These are phyloP conservation scores for Geum urbanum DNA, from an alignment of 306 rosid species.

Conservation along the genomic window DNA sequence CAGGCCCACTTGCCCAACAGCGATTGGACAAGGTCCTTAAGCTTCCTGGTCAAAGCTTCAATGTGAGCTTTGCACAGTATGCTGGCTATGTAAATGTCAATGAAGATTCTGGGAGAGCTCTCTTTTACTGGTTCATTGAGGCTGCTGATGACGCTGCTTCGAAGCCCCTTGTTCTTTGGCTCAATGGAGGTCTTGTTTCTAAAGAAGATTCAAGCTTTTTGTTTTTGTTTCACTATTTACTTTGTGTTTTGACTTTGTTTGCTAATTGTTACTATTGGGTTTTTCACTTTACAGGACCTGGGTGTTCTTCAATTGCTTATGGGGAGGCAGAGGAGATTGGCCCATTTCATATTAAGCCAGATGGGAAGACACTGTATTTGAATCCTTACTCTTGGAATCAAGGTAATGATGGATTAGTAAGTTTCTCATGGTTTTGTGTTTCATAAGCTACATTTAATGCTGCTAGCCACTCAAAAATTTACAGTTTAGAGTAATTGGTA, in stretches of 20 bases:
- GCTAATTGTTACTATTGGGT: not conserved
- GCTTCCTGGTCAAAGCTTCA: conserved; percentile 58
- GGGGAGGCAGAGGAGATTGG: conserved; percentile 92
- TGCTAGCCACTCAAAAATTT: no score
- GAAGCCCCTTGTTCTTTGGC: conserved; percentile 69
- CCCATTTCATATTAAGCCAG: conserved; percentile 67
- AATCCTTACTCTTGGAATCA: conserved; percentile 89
- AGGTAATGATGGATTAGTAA: conserved; percentile 40
- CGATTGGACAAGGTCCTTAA: conserved; percentile 33
- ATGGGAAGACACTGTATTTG: conserved; percentile 56
- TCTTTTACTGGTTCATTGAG: conserved; percentile 67
- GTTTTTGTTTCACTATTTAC: not conserved
- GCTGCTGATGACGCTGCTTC: conserved; percentile 47
- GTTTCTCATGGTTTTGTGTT: conserved; percentile 1
- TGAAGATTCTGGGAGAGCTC: conserved; percentile 55
- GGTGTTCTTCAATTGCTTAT: conserved; percentile 85
- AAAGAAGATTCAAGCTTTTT: not conserved
- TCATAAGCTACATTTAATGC: no score
- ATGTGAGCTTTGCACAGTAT: conserved; percentile 45
- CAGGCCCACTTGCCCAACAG: conserved; percentile 42
- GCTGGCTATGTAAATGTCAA: conserved; percentile 62
- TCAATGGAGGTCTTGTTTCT: conserved; percentile 51
- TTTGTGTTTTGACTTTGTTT: not conserved
- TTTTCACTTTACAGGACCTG: conserved; percentile 59
- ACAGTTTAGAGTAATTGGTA: no score